These are phyloP conservation scores for Scenedesmus sp. DNA, from an alignment of 163 green algal species.

Conservation along the genomic window DNA sequence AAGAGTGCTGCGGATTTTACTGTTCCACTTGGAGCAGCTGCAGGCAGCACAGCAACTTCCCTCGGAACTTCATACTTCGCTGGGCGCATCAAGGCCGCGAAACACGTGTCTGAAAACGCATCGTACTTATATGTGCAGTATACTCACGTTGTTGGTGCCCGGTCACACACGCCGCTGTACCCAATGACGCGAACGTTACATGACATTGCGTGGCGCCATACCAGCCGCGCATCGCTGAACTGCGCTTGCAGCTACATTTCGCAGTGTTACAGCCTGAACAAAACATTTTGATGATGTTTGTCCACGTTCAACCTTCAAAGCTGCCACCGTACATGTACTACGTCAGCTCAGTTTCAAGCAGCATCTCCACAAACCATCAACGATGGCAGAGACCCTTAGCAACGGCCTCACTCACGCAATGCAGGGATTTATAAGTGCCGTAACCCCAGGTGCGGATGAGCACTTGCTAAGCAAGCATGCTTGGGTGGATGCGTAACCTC, in stretches of 20 bases:
- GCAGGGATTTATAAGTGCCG: background rate
- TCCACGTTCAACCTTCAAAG: too few relatives aligned
- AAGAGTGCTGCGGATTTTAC: too few relatives aligned
- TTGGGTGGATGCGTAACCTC: background rate
- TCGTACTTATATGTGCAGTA: too few relatives aligned
- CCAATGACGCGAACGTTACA: background rate
- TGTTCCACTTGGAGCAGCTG: too few relatives aligned
- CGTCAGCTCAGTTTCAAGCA: background rate
- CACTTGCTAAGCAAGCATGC: background rate
- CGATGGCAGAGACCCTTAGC: background rate
- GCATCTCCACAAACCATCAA: background rate
- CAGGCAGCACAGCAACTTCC: background rate
- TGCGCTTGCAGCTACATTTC: background rate
- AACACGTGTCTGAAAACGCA: too few relatives aligned
- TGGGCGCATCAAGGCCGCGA: background rate
- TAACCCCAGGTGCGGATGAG: background rate
- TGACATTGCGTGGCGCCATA: background rate
- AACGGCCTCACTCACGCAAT: constrained; percentile 8
- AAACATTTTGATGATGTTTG: too few relatives aligned
- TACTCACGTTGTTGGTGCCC: background rate
- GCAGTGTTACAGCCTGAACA: too few relatives aligned
- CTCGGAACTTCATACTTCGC: background rate
- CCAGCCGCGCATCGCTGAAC: background rate
- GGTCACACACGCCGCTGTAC: background rate
- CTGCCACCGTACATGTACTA: background rate